Base-by-base conservation (phyloP, 805 yeast genomes). In the Torulaspora gathmanii region DNA sequence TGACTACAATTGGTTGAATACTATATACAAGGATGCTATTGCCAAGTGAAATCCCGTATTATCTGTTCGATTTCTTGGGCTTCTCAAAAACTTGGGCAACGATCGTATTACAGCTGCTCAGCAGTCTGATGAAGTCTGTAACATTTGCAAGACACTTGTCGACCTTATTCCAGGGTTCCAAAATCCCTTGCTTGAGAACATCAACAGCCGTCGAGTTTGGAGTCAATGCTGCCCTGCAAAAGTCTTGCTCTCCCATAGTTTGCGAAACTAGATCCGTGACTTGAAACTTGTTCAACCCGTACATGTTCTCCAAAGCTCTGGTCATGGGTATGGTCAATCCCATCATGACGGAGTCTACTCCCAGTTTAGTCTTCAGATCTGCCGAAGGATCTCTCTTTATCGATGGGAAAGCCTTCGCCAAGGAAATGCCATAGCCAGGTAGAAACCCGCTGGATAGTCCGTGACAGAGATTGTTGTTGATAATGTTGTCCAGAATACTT, bases 101-200 rank as follows among this genome's bases (percentile, higher is more conserved):
- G 11, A 55, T 39, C 4, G 49, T 52, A 29, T 51, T 50, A 38
- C 60, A 53, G 35, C 58, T 52, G 25, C 57, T 39, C 2, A 53
- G 23, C 23, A 57, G 30, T 29, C 39, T 47, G 28, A 59, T 48
- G 40, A 56, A 58, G 5, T 27, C 33, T 8, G 46, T 26, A 2
- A 56, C 55, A 23, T 44, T 47, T 7, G 42, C 30, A n/a, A 62
- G 38, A 25, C 52, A 42, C 15, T 44, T 34, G 41, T 58, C 60
- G 11, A 57, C 33, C 26, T 47, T 51, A 35, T 51, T 53, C 63
- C 61, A 58, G 9, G 65, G 64, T 26, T 62, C 65, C 10, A 62
- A 13, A 2, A 45, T 16, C 3, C 64, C 65, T 4, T n/a, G 11
- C 13, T 44, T 36, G n/a, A 44, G n/a, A 33, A 48, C 40, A 23